Percentiles rank a stretch among this genome's conserved stretches.
Conservation (phyloP, 495 filamentous ascomycete species). For the Penicillium pulvis region DNA sequence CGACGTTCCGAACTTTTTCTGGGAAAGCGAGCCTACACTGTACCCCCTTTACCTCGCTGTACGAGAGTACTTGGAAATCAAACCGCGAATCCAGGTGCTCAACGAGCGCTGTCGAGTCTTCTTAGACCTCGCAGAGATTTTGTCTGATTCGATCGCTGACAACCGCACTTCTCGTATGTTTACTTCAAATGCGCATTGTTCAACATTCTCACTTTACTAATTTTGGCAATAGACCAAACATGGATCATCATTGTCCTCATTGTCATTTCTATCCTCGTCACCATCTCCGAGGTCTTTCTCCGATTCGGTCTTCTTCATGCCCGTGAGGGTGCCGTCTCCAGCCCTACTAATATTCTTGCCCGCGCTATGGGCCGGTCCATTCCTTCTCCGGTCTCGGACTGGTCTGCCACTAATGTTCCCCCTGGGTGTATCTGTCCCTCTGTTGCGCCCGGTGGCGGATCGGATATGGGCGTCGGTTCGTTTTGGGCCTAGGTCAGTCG, state of each 20-base stretch:
- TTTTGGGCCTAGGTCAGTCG: constrained; percentile 4
- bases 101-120: constrained; percentile 98
- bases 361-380: constrained; percentile 26
- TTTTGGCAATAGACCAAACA: constrained; percentile 61
- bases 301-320: constrained; percentile 75
- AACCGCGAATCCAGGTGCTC: constrained; percentile 87
- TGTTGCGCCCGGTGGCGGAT: constrained; percentile 11
- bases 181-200: neutral
- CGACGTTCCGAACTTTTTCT: constrained; percentile 98
- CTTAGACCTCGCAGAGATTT: constrained; percentile 92
- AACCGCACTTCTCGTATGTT: constrained; percentile 79
- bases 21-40: constrained; percentile 93
- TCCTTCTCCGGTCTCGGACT: constrained; percentile 20
- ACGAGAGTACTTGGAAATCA: constrained; percentile 97
- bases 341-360: constrained; percentile 22
- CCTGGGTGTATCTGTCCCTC: constrained; percentile 33
- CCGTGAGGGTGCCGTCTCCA: constrained; percentile 27
- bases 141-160: constrained; percentile 88
- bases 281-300: constrained; percentile 83
- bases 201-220: neutral
- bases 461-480: constrained; percentile 16
- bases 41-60: constrained; percentile 94
- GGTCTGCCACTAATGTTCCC: constrained; percentile 20
- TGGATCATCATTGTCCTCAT: constrained; percentile 99
- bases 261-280: constrained; percentile 85